Base-by-base conservation (phyloP, 257 asterid genomes). In the Salvia miltiorrhiza region DNA sequence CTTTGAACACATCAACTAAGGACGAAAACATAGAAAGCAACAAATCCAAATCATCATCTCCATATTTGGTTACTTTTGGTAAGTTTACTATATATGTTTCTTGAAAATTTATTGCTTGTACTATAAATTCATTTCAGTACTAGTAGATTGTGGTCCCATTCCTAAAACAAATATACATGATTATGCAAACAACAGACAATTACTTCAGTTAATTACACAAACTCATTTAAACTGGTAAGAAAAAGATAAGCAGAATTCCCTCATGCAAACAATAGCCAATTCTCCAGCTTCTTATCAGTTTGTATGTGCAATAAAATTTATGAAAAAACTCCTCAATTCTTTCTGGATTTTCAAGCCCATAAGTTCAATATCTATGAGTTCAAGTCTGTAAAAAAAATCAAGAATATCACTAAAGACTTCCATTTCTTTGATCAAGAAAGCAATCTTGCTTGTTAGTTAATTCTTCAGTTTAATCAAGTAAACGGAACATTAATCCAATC, bases 1-100 rank as follows among this genome's bases (percentile, higher is more conserved):
- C 84, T 80, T 83, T 85, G 65, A 93, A 89, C 66, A 76, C 88
- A 69, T 84, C 87, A 78, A 84, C 98, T 93, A 69, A 13, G 61
- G 77, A 39, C 40, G 63, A 67, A 44, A 44, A 52, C 55, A 61
- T 49, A 55, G 20, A 52, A 30, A 26, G 6, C 17, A 60, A 44
- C 24, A 12, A 24, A 30, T 40, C 54, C 48, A 49, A 20, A 26
- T 14, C 24, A 39, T n/a, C 35, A 55, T 54, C 32, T 32, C 59
- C 59, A 5, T 19, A 16, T 33, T 28, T 26, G 16, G 58, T 24
- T 13, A 57, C 44, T 2, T 24, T 16, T 21, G 10, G 16, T 67
- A 54, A 54, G 43, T 53, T n/a, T 2, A 9, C 76, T 24, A 43
- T 37, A 66, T 16, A 28, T 19, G 1, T 61, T 19, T 2, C 10